phyloP scores from a whole-genome alignment of 2,329 filamentous ascomycete species.

The Aspergillus ochraceoroseus region DNA sequence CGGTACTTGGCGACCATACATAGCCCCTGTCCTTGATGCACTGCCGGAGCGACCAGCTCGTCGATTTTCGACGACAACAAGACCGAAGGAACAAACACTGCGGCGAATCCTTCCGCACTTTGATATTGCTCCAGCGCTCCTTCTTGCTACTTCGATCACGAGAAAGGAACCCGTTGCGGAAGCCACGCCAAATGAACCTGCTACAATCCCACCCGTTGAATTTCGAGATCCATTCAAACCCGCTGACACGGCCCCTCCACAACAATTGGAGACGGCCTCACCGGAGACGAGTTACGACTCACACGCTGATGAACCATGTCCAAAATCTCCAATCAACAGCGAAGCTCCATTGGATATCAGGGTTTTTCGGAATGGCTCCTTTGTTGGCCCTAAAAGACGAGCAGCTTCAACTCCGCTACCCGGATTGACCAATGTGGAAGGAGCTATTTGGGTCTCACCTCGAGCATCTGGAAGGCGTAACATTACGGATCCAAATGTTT shows the following conservation, averaged over 20 bases:
- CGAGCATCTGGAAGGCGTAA: constrained; percentile 34
- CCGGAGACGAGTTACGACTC: constrained; percentile 16
- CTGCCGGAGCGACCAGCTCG: constrained; percentile 36
- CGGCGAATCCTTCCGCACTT: constrained; percentile 45
- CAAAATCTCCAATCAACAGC: constrained; percentile 21
- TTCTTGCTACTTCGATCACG: constrained; percentile 43
- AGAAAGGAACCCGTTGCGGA: constrained; percentile 24
- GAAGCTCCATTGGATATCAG: constrained; percentile 25
- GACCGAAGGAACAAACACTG: constrained; percentile 34
- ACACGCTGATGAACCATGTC: constrained; percentile 23
- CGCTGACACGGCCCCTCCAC: constrained; percentile 8
- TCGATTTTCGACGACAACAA: constrained; percentile 38
- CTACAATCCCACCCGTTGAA: constrained; percentile 22
- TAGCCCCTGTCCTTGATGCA: constrained; percentile 28
- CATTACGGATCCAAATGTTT: constrained; percentile 40
- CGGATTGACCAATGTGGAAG: constrained; percentile 26
- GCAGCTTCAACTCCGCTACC: constrained; percentile 30
- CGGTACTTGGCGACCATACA: constrained; percentile 39
- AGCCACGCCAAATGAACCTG: constrained; percentile 24
- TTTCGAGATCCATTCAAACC: constrained; percentile 34
- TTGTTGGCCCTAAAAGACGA: constrained; percentile 30
- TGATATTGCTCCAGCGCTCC: constrained; percentile 46
- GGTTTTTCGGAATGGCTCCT: constrained; percentile 31
- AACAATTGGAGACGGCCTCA: constrained; percentile 9
- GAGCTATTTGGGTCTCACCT: constrained; percentile 22